Conservation (phyloP, 805 yeast genomes). For the Kazachstania taianensis region DNA sequence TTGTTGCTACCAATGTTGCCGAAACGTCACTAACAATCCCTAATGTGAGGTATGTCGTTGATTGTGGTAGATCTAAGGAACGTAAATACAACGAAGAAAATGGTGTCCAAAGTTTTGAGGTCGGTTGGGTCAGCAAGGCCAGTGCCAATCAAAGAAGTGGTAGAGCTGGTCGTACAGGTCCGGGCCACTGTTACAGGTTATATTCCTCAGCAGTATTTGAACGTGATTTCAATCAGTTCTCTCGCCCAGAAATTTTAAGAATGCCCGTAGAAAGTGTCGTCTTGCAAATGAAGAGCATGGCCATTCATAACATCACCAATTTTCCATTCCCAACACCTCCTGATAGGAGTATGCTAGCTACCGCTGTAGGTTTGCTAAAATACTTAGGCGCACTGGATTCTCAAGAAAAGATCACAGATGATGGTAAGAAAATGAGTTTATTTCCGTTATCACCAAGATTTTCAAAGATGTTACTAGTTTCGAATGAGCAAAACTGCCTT, state of each 20-base stretch:
- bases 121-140: conserved; percentile 90
- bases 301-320: conserved; percentile 77
- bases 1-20: conserved; percentile 95
- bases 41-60: conserved; percentile 87
- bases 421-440: conserved; percentile 78
- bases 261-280: conserved; percentile 98
- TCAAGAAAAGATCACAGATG: conserved; percentile 50
- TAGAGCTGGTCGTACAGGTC: conserved; percentile 97
- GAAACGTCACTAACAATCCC: conserved; percentile 97
- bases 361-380: conserved; percentile 58
- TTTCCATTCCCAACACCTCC: conserved; percentile 98
- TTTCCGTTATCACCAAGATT: conserved; percentile 93
- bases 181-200: conserved; percentile 91
- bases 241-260: conserved; percentile 80
- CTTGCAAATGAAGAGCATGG: conserved; percentile 92
- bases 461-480: conserved; percentile 79
- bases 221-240: conserved; percentile 70
- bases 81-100: conserved; percentile 70
- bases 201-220: conserved; percentile 92
- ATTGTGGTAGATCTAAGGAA: conserved; percentile 89
- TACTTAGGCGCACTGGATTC: conserved; percentile 66
- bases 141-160: conserved; percentile 93
- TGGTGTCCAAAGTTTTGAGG: conserved; percentile 86
- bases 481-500: conserved; percentile 77
- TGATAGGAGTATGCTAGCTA: conserved; percentile 43